Evolutionary conservation across 352 stramenopile genomes (phyloP), one percentile per base, ranked within the genome.

Genomic region (Salisapilia sapeloensis): DNA sequence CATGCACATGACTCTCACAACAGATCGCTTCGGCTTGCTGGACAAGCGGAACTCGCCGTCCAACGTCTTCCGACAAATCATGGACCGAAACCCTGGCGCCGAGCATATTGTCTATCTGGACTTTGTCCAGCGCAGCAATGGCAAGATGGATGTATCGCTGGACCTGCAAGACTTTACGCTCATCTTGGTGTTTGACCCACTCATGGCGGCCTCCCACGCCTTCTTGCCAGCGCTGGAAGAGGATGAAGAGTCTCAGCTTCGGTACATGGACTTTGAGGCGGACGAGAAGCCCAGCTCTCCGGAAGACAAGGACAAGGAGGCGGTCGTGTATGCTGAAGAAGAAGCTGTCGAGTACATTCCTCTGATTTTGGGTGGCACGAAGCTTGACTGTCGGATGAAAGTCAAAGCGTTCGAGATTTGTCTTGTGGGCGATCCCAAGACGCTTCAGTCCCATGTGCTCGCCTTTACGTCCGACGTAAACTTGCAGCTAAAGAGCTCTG

Each of bases 391-490:
- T 39, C 65, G 50, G 23, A 44, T 92, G 21, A 10, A 51, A 6
- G 48, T 89, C 19, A 48, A 71, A 10, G 47, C 53, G 1, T 74
- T 56, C 15, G 71, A 89, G 24, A 60, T 89, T 22, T 92, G 76
- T 44, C 44, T 92, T 6, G 44, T 89, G 28, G 71, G 67, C n/a
- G 66, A 89, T 42, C 77, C 74, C 1, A 46, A 51, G 1, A 76
- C 58, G 15, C 26, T 74, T 4, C 78, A 80, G 30, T 79, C 74
- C 4, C 69, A 83, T 19, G 67, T 84, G 16, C 46, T 92, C 14
- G 71, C 76, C 24, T 79, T 92, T 24, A 90, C 76, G 18, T 72
- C 67, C 3, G 71, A 92, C 31, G 60, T 61, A 14, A 67, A 67
- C 16, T 27, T 92, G 13, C 54, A 63, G 17, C 35, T 86, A 6